Conservation (phyloP, 2,329 filamentous ascomycete genomes). For the Neurospora sp. region DNA sequence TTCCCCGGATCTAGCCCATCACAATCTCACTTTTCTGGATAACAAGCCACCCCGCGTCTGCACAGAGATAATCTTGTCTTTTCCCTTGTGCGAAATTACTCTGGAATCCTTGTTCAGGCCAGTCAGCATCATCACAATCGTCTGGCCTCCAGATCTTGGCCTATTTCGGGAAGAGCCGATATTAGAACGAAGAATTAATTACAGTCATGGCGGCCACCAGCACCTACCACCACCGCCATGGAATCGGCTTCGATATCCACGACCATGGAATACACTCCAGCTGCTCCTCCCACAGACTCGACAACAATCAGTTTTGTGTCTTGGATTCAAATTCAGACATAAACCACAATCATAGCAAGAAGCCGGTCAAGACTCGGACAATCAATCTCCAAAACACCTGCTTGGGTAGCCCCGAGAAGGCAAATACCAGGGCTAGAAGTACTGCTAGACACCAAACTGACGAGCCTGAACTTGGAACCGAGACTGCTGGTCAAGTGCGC, state of each 20-base stretch:
- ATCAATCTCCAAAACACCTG: background rate
- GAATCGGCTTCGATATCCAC: constrained; percentile 14
- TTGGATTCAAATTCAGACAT: background rate
- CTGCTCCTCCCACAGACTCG: background rate
- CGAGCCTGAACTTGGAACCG: background rate
- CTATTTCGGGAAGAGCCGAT: constrained; percentile 11
- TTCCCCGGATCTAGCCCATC: constrained; percentile 7
- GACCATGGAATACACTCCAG: constrained; percentile 1
- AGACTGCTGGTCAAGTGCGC: background rate
- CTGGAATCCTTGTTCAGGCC: background rate
- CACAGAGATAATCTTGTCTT: background rate
- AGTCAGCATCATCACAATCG: background rate
- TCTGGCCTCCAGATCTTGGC: constrained; percentile 9
- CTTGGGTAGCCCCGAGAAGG: background rate
- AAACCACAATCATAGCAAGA: background rate
- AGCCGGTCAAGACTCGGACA: background rate
- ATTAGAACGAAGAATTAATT: constrained; percentile 7
- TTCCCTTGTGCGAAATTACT: background rate
- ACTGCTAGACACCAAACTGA: background rate
- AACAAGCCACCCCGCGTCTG: background rate
- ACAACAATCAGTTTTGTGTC: constrained; percentile 3
- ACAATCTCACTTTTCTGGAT: background rate
- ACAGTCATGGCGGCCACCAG: constrained; percentile 12
- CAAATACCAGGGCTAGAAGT: background rate
- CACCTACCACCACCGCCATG: constrained; percentile 5